Evolutionary conservation across 1,284 basidiomycete genomes (phyloP), one percentile per base, ranked within the genome.

Genomic region (Bothia castanella): DNA sequence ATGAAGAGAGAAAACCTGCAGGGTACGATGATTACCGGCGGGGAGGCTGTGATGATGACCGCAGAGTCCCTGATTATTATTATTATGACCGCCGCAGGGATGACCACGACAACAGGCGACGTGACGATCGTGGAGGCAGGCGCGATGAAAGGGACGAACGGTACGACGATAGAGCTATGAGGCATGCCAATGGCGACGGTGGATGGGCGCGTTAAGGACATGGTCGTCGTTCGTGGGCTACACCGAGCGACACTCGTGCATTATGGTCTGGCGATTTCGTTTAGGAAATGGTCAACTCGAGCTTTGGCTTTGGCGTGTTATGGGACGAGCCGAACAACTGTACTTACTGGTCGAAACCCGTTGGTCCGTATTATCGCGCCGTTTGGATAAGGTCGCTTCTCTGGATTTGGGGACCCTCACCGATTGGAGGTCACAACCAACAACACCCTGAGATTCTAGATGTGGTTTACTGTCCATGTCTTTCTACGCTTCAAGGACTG

Each of bases 11-110:
- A 78, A 85, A 83, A 77, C 79, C 84, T 82, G 80, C 83, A 84
- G 86, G 85, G 83, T 87, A 86, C 81, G 86, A 88, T 80, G 82
- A 85, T 76, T 75, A 80, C 68, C 80, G 85, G 70, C 80, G 85
- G 72, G 83, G 84, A 68, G 81, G 78, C 67, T 71, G 74, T 65
- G 76, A 80, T 81, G 82, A 85, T 83, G 80, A 83, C 71, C 81
- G 80, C 72, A 80, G 79, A 80, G 76, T 72, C 69, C 82, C 83
- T 84, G 83, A 87, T 78, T 78, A 77, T 70, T 74, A 77, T 70
- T 74, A 74, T 82, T 81, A 83, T 85, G 84, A 87, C 70, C 83
- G 84, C 67, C 83, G 84, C 72, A 86, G 85, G 80, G 85, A 88
- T 69, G 81, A 83, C 66, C 2, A 27, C 17, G 67, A 71, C 60